Base-by-base conservation (phyloP, 495 filamentous ascomycete genomes). In the Hypoxylon perforatum region DNA sequence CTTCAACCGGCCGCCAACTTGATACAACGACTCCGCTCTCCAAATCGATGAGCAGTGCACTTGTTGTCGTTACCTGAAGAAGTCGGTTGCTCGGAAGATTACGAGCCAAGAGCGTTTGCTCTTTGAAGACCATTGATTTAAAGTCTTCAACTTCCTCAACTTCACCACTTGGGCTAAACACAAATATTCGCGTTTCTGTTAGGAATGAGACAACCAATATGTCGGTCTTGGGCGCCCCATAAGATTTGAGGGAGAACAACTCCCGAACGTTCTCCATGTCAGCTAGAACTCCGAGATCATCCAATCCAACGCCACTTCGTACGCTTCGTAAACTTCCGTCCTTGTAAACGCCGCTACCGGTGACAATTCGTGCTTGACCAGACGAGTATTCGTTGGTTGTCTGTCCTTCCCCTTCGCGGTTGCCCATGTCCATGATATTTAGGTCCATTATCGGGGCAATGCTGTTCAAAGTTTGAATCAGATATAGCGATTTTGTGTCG, bases 381-480 rank as follows among this genome's bases (percentile, higher is more conserved):
- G 94, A 96, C 0, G 93, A 97, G 62, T 78, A 97, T 71, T 96
- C 93, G 65, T 95, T 96, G 0, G 86, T 88, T 36, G 91, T 87
- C 22, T 87, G 77, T 33, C 73, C 88, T 61, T 94, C 92, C 45
- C 87, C 87, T 50, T 88, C 85, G 22, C 92, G 85, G 62, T 90
- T 94, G 0, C 94, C 93, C 81, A 97, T 89, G 72, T 98, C 94
- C 91, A 98, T 96, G 10, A 98, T 86, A 4, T 90, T 90, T 53
- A 98, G 97, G 71, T 99, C 95, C 12, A 97, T 76, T 42, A 98
- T 91, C 1, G 95, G 95, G 0, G 91, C 93, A 73, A 97, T 90
- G 69, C 96, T 98, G 9, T 86, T 77, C 52, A 97, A 77, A 0
- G 87, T 90, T 76, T 98, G 92, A 9, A 96, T 77, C 2, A 93